Evolutionary conservation across 2,329 filamentous ascomycete species (phyloP), one percentile per base, ranked within the genome.

Genomic region (Colletotrichum zoysiae): DNA sequence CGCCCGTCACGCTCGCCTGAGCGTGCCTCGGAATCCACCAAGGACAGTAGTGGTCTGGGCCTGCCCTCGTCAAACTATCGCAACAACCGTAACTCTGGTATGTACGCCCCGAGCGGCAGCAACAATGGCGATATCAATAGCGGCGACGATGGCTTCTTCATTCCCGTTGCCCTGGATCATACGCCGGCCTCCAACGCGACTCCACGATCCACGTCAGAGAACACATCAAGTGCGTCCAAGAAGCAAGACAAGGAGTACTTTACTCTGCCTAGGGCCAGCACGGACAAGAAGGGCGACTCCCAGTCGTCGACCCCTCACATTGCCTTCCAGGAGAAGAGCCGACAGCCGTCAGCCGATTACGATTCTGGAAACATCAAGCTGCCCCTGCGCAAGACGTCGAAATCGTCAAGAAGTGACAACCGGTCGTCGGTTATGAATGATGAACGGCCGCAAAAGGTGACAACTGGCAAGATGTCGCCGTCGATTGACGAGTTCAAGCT

Each of bases 301-400:
- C 83, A 85, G 67, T 80, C 84, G 71, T 88, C 90, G 2, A 95
- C 93, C 20, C 94, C 95, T n/a, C 95, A 97, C 78, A 97, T 97
- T 76, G 93, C 94, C 30, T 97, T 95, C 79, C 94, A 97, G 79
- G 94, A 97, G 77, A 96, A 95, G 81, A 89, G 90, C 2, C 89
- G 93, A 56, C 87, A 90, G 72, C 82, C 86, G 5, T 91, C 90
- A 0, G 89, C 90, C 3, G 89, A 91, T 14, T 82, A 89, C 33
- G 85, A 89, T 40, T 87, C 87, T 48, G 70, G 56, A 16, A 62
- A 56, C 11, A 44, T 85, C 33, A 90, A 85, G 77, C 81, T 82
- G 60, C 82, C 84, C 69, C 81, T 78, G 74, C 86, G 82, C 76
- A 87, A 83, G 79, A 82, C 82, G 55, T 88, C 82, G 65, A 88